A percentile compares a stretch with the other conserved stretches of the same genome.
These are phyloP conservation scores for Hordeum pubiflorum DNA, from an alignment of 202 grass and related monocot species.

Conservation along the genomic window DNA sequence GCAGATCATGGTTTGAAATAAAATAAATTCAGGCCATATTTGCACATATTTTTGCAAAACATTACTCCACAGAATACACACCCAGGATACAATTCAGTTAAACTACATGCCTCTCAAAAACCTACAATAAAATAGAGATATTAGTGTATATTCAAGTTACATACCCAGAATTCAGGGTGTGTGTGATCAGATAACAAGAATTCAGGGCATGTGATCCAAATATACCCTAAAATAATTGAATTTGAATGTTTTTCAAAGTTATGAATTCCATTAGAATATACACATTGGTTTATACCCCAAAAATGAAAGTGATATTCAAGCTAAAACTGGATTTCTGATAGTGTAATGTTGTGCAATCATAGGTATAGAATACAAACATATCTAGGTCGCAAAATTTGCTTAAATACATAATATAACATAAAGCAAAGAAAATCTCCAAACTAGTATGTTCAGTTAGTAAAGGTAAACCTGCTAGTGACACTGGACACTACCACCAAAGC, in stretches of 20 bases:
- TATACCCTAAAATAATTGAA: not conserved
- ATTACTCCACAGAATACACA: not conserved
- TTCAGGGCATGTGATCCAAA: not conserved
- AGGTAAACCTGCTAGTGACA: not conserved
- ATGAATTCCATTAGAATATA: not conserved
- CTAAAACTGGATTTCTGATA: conserved; percentile 5
- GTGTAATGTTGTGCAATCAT: not conserved
- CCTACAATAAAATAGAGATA: not conserved
- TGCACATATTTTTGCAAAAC: not conserved
- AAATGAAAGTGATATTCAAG: not conserved
- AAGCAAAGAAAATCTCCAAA: not conserved
- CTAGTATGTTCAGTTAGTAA: not conserved
- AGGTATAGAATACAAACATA: not conserved
- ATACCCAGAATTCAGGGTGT: not conserved
- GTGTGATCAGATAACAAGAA: not conserved
- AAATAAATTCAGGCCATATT: not conserved
- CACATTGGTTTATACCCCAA: not conserved
- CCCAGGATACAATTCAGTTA: not conserved
- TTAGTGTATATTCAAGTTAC: not conserved
- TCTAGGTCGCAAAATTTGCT: not conserved
- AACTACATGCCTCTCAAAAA: not conserved
- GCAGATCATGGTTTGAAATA: not conserved
- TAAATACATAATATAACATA: not conserved
- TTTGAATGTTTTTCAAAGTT: not conserved
- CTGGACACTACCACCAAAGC: not conserved